Conservation (phyloP, 176 grass and related monocot species). For the Poa pratensis region DNA sequence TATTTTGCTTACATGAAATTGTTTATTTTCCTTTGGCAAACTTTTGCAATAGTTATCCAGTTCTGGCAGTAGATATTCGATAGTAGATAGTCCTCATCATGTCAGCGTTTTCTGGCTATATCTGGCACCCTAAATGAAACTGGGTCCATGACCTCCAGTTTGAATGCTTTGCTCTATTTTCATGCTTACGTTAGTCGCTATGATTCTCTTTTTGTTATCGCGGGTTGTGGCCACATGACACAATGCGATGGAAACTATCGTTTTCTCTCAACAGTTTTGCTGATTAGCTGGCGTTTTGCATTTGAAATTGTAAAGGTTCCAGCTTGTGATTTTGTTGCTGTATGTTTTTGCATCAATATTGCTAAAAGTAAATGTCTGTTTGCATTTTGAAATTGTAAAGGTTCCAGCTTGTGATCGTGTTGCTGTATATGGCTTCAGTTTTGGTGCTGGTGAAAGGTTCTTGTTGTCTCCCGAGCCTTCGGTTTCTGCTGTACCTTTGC, state of each 20-base stretch:
- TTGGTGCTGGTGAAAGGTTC: constrained; percentile 67
- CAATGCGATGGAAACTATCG: constrained; percentile 4
- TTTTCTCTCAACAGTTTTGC: constrained; percentile 38
- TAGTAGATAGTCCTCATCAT: background rate
- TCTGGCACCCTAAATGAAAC: constrained; percentile 3
- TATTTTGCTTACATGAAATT: background rate
- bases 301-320: constrained; percentile 65
- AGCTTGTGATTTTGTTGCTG: constrained; percentile 56
- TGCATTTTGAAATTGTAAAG: constrained; percentile 59
- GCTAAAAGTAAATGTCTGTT: constrained; percentile 41
- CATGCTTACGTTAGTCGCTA: background rate
- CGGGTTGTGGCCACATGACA: constrained; percentile 5
- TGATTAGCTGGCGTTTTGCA: constrained; percentile 42
- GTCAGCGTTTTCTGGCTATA: constrained; percentile 30
- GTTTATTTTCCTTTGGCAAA: constrained; percentile 20
- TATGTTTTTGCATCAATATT: constrained; percentile 47
- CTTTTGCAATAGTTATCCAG: background rate
- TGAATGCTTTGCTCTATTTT: constrained; percentile 26
- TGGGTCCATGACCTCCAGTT: constrained; percentile 18
- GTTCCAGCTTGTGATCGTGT: constrained; percentile 61
- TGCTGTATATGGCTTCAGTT: constrained; percentile 67
- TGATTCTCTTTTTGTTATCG: constrained; percentile 23
- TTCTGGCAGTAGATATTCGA: constrained; percentile 20
- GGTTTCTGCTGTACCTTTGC: constrained; percentile 55
- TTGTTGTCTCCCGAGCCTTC: constrained; percentile 66